Evolutionary conservation across 352 stramenopile genomes (phyloP).

Genomic region (Phytopythium litorale): DNA sequence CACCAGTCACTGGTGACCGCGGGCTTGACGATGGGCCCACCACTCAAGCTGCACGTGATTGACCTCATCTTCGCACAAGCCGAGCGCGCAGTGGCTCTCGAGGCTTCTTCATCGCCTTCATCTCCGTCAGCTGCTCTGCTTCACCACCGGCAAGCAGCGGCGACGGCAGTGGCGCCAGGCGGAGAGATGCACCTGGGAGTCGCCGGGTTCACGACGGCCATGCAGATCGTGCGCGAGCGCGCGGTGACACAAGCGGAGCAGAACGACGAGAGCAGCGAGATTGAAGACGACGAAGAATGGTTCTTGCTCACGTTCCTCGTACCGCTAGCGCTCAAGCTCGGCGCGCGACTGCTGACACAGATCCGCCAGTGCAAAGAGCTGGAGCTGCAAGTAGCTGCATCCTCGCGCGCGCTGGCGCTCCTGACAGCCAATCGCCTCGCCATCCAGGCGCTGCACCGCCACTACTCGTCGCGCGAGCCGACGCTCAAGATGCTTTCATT

Average conservation of each 20-base stretch:
- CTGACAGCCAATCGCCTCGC: conserved; percentile 28
- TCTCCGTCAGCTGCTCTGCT: conserved; percentile 12
- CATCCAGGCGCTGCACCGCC: conserved; percentile 47
- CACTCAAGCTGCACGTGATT: conserved; percentile 57
- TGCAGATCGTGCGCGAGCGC: conserved; percentile 54
- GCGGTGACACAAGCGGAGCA: conserved; percentile 45
- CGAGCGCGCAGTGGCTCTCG: conserved; percentile 29
- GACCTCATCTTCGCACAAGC: conserved; percentile 64
- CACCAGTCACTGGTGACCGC: conserved; percentile 11
- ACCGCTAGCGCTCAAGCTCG: conserved; percentile 42
- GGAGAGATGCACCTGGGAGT: conserved; percentile 27
- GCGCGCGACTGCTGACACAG: conserved; percentile 34
- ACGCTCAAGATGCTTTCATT: conserved; percentile 58
- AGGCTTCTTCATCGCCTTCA: conserved; percentile 11
- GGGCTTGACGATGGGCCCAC: conserved; percentile 11
- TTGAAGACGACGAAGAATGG: conserved; percentile 64
- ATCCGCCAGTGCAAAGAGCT: conserved; percentile 58
- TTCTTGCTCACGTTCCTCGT: conserved; percentile 56
- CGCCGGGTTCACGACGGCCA: conserved; percentile 44
- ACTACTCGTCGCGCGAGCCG: conserved; percentile 44
- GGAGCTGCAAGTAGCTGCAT: conserved; percentile 29
- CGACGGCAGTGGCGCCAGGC: conserved; percentile 6
- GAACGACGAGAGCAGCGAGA: conserved; percentile 25
- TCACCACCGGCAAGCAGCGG: conserved; percentile 22
- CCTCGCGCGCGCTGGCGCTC: conserved; percentile 14